phyloP scores from a whole-genome alignment of 208 protist species.

The Trypanosomatidae sp. region DNA sequence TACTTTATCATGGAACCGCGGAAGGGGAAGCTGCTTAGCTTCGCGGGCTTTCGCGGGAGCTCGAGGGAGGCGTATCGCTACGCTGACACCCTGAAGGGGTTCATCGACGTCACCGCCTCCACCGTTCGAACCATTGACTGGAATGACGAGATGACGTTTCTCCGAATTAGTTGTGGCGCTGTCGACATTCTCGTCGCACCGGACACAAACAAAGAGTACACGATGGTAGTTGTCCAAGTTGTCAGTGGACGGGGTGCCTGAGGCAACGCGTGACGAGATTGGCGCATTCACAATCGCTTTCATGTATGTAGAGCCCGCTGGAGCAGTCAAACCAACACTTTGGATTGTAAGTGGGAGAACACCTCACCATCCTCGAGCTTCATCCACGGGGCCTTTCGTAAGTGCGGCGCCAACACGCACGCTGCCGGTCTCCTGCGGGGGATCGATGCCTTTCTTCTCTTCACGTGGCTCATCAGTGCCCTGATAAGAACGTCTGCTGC shows the following conservation, averaged over 20 bases:
- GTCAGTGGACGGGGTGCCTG: conserved; percentile 21
- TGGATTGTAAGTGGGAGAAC: background rate
- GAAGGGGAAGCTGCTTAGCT: conserved; percentile 57
- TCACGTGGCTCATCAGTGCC: no score
- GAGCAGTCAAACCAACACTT: background rate
- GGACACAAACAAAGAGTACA: conserved; percentile 78
- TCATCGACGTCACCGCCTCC: conserved; percentile 68
- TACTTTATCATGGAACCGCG: conserved; percentile 77
- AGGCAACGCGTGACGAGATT: background rate
- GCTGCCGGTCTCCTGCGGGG: background rate
- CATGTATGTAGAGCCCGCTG: conserved; percentile 3
- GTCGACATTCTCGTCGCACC: conserved; percentile 80
- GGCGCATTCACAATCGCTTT: background rate
- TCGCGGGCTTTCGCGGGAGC: conserved; percentile 59
- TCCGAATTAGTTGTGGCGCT: conserved; percentile 64
- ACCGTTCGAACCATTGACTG: conserved; percentile 80
- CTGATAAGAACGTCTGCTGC: background rate
- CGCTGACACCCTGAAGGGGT: conserved; percentile 57
- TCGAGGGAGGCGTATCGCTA: conserved; percentile 47
- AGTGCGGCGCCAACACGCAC: background rate
- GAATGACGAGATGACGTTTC: conserved; percentile 79
- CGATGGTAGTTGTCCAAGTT: conserved; percentile 74
- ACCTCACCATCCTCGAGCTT: background rate
- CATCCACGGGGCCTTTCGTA: background rate
- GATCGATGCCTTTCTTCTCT: background rate